A percentile compares a stretch with the other conserved stretches of the same genome.
These are phyloP conservation scores for Iberis pinnata DNA, from an alignment of 345 rosid genomes.

Conservation along the genomic window DNA sequence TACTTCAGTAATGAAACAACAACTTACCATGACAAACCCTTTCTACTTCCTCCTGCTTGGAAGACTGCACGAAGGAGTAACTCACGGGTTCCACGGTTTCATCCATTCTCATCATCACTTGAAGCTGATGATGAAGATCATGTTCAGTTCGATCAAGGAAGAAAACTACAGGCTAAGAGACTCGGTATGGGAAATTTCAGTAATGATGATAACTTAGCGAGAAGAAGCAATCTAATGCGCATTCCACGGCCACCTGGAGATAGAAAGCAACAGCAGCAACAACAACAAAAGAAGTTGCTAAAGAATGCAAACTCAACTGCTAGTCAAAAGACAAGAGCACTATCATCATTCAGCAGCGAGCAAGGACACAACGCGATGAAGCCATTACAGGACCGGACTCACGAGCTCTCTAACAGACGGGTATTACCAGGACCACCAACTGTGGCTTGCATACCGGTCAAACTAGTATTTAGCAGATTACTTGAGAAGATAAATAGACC, in stretches of 20 bases:
- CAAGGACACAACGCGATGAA: conserved; percentile 37
- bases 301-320: conserved; percentile 55
- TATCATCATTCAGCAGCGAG: conserved; percentile 67
- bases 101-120: conserved; percentile 36
- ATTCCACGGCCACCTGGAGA: conserved; percentile 39
- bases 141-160: conserved; percentile 37
- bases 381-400: conserved; percentile 35
- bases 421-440: conserved; percentile 68
- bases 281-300: conserved; percentile 37
- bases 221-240: conserved; percentile 37
- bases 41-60: conserved; percentile 67
- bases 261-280: conserved; percentile 32
- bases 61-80: conserved; percentile 87
- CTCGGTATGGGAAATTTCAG: conserved; percentile 30
- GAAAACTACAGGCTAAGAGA: conserved; percentile 36
- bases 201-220: conserved; percentile 36
- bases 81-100: conserved; percentile 69
- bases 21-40: conserved; percentile 42
- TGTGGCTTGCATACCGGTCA: conserved; percentile 94
- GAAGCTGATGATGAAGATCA: conserved; percentile 40
- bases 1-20: conserved; percentile 41
- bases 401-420: conserved; percentile 54
- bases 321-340: conserved; percentile 74
- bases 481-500: conserved; percentile 98
- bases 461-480: conserved; percentile 90